Evolutionary conservation across 1,284 basidiomycete genomes (phyloP), one percentile per base, ranked within the genome.

Genomic region (Apiotrichum porosum): DNA sequence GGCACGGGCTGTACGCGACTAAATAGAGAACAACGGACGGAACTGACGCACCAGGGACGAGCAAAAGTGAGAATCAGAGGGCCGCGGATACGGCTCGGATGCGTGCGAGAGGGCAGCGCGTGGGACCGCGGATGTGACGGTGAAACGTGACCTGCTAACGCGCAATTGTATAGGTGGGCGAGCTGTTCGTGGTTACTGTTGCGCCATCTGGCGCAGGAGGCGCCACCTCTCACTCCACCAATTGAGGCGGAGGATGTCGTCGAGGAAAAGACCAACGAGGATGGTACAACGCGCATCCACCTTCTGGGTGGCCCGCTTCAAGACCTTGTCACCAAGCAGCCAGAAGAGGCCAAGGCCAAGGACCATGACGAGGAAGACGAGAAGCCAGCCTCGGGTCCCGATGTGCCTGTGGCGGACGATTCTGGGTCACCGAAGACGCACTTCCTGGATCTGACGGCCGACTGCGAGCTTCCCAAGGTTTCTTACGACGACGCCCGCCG

Each of bases 151-250:
- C n/a, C n/a, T n/a, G n/a, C n/a, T n/a, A n/a, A n/a, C n/a, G n/a
- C n/a, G n/a, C n/a, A n/a, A n/a, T n/a, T n/a, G n/a, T 30, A 12
- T 21, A 54, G 52, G 52, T 54, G 54, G 51, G 48, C 54, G 59
- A 82, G 81, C 34, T 85, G 85, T 60, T 83, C 85, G 13, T 88
- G 85, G 85, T 73, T 87, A 9, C 76, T 86, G 3, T 73, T 86
- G 9, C 78, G 76, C 28, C 82, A 85, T 67, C 85, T 86, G 67
- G 85, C 84, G 37, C 43, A 54, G 30, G 26, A 47, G 22, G 42
- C 40, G 10, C 48, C 48, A 0, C 9, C 26, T 3, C 51, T 57
- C 15, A 23, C 33, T n/a, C 38, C 26, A 12, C 45, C 43, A 9
- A 39, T 37, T 22, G 28, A 33, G 15, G 36, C 19, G 9, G 18